phyloP scores from a whole-genome alignment of 768 basidiomycete species.

The Hortiboletus flavorubellus region DNA sequence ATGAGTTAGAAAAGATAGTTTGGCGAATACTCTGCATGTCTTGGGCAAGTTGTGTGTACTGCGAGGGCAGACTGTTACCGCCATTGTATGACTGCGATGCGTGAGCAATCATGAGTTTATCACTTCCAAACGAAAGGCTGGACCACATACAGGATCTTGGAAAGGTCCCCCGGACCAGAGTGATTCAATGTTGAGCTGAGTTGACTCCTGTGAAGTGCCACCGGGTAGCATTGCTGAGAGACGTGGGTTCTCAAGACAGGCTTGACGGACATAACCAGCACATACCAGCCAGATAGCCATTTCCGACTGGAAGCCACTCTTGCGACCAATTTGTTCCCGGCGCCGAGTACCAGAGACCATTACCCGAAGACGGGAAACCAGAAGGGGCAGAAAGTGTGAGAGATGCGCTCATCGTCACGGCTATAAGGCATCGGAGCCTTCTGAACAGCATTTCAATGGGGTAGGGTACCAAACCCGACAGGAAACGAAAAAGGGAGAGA shows the following conservation, averaged over 20 bases:
- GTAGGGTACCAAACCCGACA: constrained; percentile 19
- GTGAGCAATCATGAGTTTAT: neutral
- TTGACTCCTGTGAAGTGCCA: constrained; percentile 54
- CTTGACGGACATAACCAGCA: neutral
- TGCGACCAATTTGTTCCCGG: constrained; percentile 54
- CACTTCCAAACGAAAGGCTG: neutral
- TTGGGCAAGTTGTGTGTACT: constrained; percentile 41
- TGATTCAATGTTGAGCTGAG: constrained; percentile 72
- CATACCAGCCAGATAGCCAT: constrained; percentile 66
- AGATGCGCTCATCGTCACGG: constrained; percentile 18
- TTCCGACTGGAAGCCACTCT: constrained; percentile 68
- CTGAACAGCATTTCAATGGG: constrained; percentile 16
- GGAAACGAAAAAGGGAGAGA: constrained; percentile 5
- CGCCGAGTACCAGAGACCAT: constrained; percentile 67
- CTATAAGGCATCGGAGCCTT: constrained; percentile 21
- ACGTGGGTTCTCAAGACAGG: neutral
- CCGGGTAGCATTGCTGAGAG: constrained; percentile 61
- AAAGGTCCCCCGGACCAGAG: constrained; percentile 77
- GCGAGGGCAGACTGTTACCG: constrained; percentile 54
- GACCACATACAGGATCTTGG: constrained; percentile 49
- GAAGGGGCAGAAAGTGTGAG: constrained; percentile 28
- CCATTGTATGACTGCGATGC: constrained; percentile 55
- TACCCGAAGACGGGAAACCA: constrained; percentile 68
- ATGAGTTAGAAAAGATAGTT: constrained; percentile 54
- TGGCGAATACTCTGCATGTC: constrained; percentile 53